Evolutionary conservation across 441 rosid genomes (phyloP).

Genomic region (Brassica balearica): DNA sequence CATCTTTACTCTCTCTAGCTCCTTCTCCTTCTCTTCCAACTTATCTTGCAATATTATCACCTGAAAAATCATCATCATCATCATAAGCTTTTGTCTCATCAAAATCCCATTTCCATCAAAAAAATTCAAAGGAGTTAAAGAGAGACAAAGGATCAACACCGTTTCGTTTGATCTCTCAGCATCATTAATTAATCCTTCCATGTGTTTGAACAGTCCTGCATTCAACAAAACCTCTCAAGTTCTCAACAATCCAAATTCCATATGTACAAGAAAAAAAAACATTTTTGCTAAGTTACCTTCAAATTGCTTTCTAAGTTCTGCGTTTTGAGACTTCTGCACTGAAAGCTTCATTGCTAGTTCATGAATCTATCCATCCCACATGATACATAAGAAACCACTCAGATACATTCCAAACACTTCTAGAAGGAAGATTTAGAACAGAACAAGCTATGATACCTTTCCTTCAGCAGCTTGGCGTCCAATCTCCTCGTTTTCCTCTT

Average conservation of each 20-base stretch:
- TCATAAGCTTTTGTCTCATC: neutral
- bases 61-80: slow-evolving; percentile 46
- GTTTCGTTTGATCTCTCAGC: slow-evolving; percentile 88
- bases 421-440: slow-evolving; percentile 24
- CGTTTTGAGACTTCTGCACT: slow-evolving; percentile 83
- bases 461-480: slow-evolving; percentile 98
- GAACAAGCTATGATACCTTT: slow-evolving; percentile 58
- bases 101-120: neutral
- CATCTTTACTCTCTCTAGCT: slow-evolving; percentile 36
- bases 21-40: slow-evolving; percentile 60
- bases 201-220: slow-evolving; percentile 78
- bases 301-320: slow-evolving; percentile 85
- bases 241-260: slow-evolving; percentile 25
- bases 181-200: slow-evolving; percentile 84
- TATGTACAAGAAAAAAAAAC: neutral
- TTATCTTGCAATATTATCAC: slow-evolving; percentile 76
- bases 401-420: no score
- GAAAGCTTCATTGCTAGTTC: slow-evolving; percentile 87
- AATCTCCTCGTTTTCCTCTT: slow-evolving; percentile 98
- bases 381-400: no score
- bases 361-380: slow-evolving; percentile 93
- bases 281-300: slow-evolving; percentile 58
- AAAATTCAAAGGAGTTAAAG: neutral
- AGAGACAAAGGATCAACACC: slow-evolving; percentile 48
- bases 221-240: slow-evolving; percentile 31